Conservation (phyloP, 106 monocot genomes). For the Apostasia shenzhenica region DNA sequence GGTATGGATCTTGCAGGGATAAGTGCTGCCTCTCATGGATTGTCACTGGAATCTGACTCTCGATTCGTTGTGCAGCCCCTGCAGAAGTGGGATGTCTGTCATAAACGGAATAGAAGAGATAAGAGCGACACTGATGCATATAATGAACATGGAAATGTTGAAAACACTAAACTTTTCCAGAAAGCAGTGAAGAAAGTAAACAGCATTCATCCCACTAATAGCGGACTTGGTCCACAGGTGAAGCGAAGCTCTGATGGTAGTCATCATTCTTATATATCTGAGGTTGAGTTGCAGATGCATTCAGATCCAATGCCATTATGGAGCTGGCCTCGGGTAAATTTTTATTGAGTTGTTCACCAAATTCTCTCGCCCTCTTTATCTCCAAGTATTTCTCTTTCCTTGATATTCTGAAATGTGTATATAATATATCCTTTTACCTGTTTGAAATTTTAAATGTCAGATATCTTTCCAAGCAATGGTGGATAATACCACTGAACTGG, state of each 20-base stretch:
- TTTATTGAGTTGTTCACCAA: background rate
- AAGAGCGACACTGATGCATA: constrained; percentile 59
- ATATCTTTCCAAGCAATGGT: constrained; percentile 72
- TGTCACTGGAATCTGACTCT: constrained; percentile 27
- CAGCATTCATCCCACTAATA: constrained; percentile 35
- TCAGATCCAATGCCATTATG: constrained; percentile 44
- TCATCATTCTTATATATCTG: constrained; percentile 62
- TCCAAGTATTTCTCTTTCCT: background rate
- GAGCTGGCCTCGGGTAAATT: constrained; percentile 59
- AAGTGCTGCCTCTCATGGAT: constrained; percentile 20
- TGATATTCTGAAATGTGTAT: background rate
- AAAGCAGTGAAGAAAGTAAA: constrained; percentile 43
- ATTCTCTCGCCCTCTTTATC: background rate
- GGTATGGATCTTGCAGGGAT: constrained; percentile 28
- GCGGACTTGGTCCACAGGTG: constrained; percentile 10
- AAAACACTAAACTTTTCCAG: constrained; percentile 32
- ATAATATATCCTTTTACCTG: background rate
- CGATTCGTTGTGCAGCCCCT: constrained; percentile 72
- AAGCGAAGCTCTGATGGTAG: constrained; percentile 45
- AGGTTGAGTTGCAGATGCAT: constrained; percentile 84
- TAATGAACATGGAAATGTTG: constrained; percentile 68
- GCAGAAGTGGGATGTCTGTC: constrained; percentile 94
- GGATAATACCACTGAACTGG: constrained; percentile 16
- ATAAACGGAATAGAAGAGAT: constrained; percentile 73
- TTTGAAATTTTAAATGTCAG: constrained; percentile 25